phyloP scores from a whole-genome alignment of 129 eudicot species.

The Dittrichia graveolens region DNA sequence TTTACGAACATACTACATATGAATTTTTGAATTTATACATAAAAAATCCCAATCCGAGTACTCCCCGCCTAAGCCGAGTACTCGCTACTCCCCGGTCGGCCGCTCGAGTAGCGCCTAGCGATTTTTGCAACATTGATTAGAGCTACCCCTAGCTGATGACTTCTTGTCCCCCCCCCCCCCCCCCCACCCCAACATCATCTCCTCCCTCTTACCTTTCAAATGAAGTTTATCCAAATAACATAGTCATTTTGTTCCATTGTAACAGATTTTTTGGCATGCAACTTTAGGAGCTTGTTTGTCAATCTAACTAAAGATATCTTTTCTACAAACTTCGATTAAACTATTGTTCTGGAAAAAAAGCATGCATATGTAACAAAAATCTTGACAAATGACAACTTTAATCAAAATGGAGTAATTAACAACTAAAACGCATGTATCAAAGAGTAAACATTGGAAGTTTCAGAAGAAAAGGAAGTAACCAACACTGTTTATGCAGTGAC shows the following conservation, averaged over 20 bases:
- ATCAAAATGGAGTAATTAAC: neutral
- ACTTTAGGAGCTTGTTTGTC: neutral
- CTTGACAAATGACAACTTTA: neutral
- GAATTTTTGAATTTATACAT: no score
- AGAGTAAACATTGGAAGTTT: neutral
- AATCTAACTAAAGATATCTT: neutral
- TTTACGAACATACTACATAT: no score
- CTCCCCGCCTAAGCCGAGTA: no score
- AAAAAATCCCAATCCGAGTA: no score
- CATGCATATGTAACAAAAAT: neutral
- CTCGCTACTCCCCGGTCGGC: no score
- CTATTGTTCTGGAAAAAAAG: neutral
- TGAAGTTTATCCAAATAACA: neutral
- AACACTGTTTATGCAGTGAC: neutral
- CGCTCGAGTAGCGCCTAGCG: no score
- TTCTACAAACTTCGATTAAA: conserved; percentile 2
- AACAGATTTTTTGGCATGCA: conserved; percentile 12
- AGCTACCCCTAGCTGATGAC: no score
- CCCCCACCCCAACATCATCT: no score
- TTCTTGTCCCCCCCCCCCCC: no score
- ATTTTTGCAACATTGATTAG: no score
- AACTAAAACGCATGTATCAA: neutral
- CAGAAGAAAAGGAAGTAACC: neutral
- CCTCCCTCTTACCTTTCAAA: no score
- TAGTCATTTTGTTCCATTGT: neutral